A percentile compares a stretch with the other conserved stretches of the same genome.
Conservation (phyloP, 1,284 basidiomycete genomes). For the Leccinum griseonigrum region DNA sequence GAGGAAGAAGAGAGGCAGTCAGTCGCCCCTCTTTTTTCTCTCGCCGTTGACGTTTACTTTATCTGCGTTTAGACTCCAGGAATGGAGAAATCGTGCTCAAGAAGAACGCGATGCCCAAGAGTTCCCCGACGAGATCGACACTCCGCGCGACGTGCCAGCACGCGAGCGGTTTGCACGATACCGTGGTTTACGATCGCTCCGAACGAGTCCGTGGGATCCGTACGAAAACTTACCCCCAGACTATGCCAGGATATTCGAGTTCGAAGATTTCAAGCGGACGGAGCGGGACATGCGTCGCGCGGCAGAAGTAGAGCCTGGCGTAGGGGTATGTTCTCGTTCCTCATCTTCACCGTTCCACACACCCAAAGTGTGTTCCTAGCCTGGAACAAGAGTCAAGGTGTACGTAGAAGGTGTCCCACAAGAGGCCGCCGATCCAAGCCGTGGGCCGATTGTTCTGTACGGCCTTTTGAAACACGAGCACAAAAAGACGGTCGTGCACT, state of each 20-base stretch:
- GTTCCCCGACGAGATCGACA: conserved; percentile 99
- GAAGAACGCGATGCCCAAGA: conserved; percentile 78
- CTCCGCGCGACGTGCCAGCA: conserved; percentile 86
- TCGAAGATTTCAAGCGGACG: conserved; percentile 91
- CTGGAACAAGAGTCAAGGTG: conserved; percentile 78
- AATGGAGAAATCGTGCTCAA: conserved; percentile 64
- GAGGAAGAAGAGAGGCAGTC: conserved; percentile 86
- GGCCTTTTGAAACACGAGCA: conserved; percentile 93
- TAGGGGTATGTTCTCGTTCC: conserved; percentile 52
- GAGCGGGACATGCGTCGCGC: conserved; percentile 71
- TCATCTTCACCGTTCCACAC: background rate
- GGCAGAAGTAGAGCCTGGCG: conserved; percentile 50
- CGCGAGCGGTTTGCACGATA: conserved; percentile 89
- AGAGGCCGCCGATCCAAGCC: conserved; percentile 38
- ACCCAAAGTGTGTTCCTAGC: conserved; percentile 40
- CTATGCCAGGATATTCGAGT: conserved; percentile 95
- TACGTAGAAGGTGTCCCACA: conserved; percentile 72
- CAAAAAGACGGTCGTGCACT: conserved; percentile 93
- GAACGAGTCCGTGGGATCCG: conserved; percentile 96
- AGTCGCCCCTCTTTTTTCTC: conserved; percentile 29
- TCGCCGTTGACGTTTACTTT: conserved; percentile 7
- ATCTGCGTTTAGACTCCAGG: conserved; percentile 50
- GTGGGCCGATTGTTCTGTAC: conserved; percentile 71
- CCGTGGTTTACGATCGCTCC: conserved; percentile 88
- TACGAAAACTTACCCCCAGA: conserved; percentile 95